phyloP scores from a whole-genome alignment of 805 yeast species.

The Candida glaebosa region DNA sequence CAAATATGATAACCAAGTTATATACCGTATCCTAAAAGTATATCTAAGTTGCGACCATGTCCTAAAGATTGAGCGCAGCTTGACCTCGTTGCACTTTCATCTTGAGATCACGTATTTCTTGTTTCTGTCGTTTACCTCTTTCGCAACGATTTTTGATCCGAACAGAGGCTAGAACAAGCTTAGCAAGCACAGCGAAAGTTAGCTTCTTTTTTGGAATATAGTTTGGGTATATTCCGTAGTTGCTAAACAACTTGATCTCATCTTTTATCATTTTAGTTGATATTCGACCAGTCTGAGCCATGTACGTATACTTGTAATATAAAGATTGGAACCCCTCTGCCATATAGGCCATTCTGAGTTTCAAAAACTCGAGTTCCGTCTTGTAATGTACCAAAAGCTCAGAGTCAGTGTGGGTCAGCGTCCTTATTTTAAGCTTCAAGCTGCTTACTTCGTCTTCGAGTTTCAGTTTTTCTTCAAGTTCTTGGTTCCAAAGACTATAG shows the following conservation, averaged over 20 bases:
- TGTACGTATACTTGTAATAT: conserved; percentile 30
- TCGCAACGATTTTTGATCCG: conserved; percentile 28
- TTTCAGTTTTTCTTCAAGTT: not conserved
- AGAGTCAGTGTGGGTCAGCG: not conserved
- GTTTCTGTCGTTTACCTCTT: conserved; percentile 23
- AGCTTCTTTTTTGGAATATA: conserved; percentile 16
- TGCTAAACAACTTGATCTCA: conserved; percentile 26
- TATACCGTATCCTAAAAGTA: too few species aligned
- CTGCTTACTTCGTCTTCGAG: conserved; percentile 4
- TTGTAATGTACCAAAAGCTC: conserved; percentile 16
- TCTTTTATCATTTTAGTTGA: conserved; percentile 22
- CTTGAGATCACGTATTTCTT: conserved; percentile 24
- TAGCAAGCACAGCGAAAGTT: conserved; percentile 32
- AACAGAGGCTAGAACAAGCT: conserved; percentile 34
- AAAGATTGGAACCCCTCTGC: conserved; percentile 32
- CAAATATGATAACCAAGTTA: too few species aligned
- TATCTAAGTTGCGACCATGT: too few species aligned
- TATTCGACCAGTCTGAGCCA: conserved; percentile 25
- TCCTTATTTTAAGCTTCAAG: conserved; percentile 4
- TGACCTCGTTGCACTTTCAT: conserved; percentile 28
- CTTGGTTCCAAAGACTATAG: not conserved
- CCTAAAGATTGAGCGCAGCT: not conserved
- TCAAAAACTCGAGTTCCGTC: conserved; percentile 44
- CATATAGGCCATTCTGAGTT: conserved; percentile 45
- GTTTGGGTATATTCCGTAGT: conserved; percentile 34